phyloP scores from a whole-genome alignment of 2,329 filamentous ascomycete species.

The Dissoconium aciculare region DNA sequence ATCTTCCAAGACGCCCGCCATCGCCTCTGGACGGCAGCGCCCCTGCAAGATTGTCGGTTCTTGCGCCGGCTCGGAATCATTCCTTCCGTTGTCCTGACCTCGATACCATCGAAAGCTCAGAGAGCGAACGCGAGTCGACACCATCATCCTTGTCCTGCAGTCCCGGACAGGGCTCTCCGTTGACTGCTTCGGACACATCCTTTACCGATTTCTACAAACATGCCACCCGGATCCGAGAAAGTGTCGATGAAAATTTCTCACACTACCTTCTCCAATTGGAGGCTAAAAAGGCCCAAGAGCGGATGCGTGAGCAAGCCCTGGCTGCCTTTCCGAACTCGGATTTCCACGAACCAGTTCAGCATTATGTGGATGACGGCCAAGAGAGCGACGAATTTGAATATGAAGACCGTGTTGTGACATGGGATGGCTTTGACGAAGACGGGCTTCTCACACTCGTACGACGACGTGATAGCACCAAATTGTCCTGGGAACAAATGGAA shows the following conservation, averaged over 20 bases:
- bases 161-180: conserved; percentile 26
- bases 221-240: conserved; percentile 44
- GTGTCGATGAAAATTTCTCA: conserved; percentile 59
- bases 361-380: conserved; percentile 48
- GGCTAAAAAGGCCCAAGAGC: conserved; percentile 62
- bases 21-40: conserved; percentile 22
- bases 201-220: conserved; percentile 33
- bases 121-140: conserved; percentile 28
- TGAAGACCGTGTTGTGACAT: conserved; percentile 25
- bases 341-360: conserved; percentile 53
- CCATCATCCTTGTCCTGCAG: conserved; percentile 31
- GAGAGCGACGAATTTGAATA: conserved; percentile 22
- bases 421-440: conserved; percentile 28
- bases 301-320: conserved; percentile 62
- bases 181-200: conserved; percentile 34
- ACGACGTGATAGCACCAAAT: conserved; percentile 46
- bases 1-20: conserved; percentile 13
- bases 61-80: conserved; percentile 27
- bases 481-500: conserved; percentile 61
- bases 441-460: conserved; percentile 13
- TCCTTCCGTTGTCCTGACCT: conserved; percentile 48
- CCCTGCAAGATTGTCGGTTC: conserved; percentile 18
- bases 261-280: conserved; percentile 67
- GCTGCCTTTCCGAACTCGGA: conserved; percentile 61
- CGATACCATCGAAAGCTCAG: conserved; percentile 47